Evolutionary conservation across 2,329 filamentous ascomycete genomes (phyloP).

Genomic region (Stylonectria norvegica): DNA sequence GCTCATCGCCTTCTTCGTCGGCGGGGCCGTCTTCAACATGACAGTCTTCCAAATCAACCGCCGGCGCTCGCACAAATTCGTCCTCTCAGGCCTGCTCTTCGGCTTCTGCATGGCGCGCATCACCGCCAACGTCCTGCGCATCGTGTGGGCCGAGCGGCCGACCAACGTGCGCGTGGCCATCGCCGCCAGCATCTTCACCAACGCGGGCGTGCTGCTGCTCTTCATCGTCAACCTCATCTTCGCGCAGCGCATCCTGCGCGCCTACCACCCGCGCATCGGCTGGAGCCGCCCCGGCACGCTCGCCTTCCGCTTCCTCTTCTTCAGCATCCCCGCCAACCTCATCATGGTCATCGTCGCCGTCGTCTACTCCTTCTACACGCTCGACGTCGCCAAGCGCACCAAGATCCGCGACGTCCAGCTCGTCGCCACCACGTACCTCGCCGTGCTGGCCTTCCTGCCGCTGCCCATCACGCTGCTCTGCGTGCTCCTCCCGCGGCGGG

Average conservation of each 20-base stretch:
- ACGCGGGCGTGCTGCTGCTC: conserved; percentile 69
- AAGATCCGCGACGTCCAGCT: conserved; percentile 64
- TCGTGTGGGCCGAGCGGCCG: conserved; percentile 49
- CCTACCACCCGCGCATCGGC: conserved; percentile 66
- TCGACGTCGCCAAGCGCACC: conserved; percentile 45
- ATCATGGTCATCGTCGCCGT: conserved; percentile 63
- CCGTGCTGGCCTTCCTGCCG: conserved; percentile 56
- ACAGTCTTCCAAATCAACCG: conserved; percentile 52
- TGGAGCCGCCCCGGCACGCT: conserved; percentile 57
- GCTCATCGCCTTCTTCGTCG: conserved; percentile 57
- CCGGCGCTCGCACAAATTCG: conserved; percentile 53
- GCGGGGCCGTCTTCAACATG: conserved; percentile 55
- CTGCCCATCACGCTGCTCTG: conserved; percentile 53
- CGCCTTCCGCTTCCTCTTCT: conserved; percentile 57
- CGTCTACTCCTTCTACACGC: conserved; percentile 65
- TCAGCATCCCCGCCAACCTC: conserved; percentile 56
- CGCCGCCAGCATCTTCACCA: conserved; percentile 66
- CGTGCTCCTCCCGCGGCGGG: conserved; percentile 46
- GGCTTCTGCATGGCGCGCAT: conserved; percentile 57
- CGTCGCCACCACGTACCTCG: conserved; percentile 61
- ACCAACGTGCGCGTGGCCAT: conserved; percentile 43
- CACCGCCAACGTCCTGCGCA: conserved; percentile 48
- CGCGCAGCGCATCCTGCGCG: conserved; percentile 69
- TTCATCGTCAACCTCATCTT: conserved; percentile 78
- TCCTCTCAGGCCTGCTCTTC: conserved; percentile 56